phyloP scores from a whole-genome alignment of 805 yeast species.

The Myxozyma neglecta region DNA sequence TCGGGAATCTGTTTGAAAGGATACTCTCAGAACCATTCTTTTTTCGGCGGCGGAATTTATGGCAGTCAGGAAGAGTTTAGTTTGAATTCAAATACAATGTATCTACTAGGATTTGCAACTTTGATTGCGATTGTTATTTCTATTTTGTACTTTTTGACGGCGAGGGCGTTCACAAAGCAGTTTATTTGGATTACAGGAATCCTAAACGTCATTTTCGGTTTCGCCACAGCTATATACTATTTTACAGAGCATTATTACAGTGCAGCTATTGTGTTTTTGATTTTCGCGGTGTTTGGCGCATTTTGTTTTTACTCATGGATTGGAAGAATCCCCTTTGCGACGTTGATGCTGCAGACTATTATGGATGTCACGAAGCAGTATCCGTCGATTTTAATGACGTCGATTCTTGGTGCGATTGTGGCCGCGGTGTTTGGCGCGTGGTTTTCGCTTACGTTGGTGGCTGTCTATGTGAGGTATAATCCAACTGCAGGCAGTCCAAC shows the following conservation, averaged over 20 bases:
- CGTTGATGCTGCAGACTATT: constrained; percentile 65
- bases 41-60: constrained; percentile 66
- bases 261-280: constrained; percentile 73
- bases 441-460: constrained; percentile 66
- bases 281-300: constrained; percentile 64
- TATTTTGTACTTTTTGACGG: constrained; percentile 54
- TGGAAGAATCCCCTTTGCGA: constrained; percentile 69
- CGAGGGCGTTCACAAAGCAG: constrained; percentile 61
- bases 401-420: constrained; percentile 59
- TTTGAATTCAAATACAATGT: constrained; percentile 70
- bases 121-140: constrained; percentile 63
- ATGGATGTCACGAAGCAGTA: constrained; percentile 72
- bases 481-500: constrained; percentile 53
- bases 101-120: constrained; percentile 65
- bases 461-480: constrained; percentile 75
- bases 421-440: constrained; percentile 64
- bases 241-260: constrained; percentile 68
- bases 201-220: constrained; percentile 62
- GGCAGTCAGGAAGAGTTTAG: constrained; percentile 54
- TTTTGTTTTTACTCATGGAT: constrained; percentile 74
- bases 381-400: constrained; percentile 66
- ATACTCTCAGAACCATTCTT: constrained; percentile 55
- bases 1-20: constrained; percentile 69
- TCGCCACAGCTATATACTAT: constrained; percentile 76
- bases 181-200: constrained; percentile 72